These are phyloP conservation scores for Cyclotella cryptica DNA, from an alignment of 108 stramenopile species.

Conservation along the genomic window DNA sequence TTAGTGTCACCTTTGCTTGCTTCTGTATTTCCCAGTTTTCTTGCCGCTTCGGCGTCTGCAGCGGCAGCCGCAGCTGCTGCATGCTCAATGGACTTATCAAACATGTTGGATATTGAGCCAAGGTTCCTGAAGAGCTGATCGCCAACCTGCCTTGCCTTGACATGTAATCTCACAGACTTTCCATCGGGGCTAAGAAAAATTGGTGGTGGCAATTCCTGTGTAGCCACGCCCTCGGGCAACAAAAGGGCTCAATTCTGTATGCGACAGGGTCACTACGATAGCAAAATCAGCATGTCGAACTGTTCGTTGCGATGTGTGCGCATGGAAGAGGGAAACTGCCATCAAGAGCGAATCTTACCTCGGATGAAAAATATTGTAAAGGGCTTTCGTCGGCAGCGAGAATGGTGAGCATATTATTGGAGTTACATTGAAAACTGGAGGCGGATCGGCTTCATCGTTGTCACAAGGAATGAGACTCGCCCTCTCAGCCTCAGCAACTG, in stretches of 20 bases:
- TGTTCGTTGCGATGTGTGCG: neutral
- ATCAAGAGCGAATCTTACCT: conserved; percentile 24
- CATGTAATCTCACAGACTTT: conserved; percentile 75
- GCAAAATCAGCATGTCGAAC: neutral
- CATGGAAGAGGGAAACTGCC: neutral
- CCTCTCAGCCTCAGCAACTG: conserved; percentile 50
- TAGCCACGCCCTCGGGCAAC: conserved; percentile 55
- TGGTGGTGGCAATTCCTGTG: conserved; percentile 64
- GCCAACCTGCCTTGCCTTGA: conserved; percentile 77
- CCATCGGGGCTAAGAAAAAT: conserved; percentile 72
- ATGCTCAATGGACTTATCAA: conserved; percentile 43
- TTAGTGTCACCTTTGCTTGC: conserved; percentile 8
- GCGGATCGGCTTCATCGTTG: conserved; percentile 46
- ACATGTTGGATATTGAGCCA: conserved; percentile 47
- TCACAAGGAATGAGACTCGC: conserved; percentile 56
- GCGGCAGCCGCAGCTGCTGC: conserved; percentile 49
- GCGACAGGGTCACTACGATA: conserved; percentile 74
- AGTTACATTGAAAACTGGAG: conserved; percentile 47
- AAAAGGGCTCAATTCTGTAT: conserved; percentile 81
- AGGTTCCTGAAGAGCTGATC: conserved; percentile 63
- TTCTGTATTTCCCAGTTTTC: conserved; percentile 30
- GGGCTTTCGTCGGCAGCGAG: conserved; percentile 61
- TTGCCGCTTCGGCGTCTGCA: conserved; percentile 49
- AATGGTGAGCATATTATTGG: conserved; percentile 73
- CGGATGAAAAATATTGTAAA: conserved; percentile 87